Evolutionary conservation across 345 rosid species (phyloP).

Genomic region (Xanthoceras sorbifolium): DNA sequence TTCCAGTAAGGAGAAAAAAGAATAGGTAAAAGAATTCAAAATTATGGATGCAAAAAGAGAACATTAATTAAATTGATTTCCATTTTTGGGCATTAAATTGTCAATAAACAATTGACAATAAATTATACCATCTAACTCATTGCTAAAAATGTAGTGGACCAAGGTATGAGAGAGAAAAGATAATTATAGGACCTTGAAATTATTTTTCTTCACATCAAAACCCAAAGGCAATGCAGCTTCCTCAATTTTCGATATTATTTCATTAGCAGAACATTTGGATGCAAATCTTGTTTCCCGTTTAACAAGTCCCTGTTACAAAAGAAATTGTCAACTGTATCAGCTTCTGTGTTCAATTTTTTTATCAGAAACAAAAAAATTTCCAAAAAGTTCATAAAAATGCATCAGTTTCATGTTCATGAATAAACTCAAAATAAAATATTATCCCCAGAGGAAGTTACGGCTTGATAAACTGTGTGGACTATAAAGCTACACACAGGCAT

Average conservation of each 20-base stretch:
- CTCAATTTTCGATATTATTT: slow-evolving; percentile 90
- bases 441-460: neutral
- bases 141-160: neutral
- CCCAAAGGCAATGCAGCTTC: slow-evolving; percentile 86
- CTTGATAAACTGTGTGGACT: slow-evolving; percentile 1
- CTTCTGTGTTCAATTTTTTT: neutral
- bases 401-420: slow-evolving; percentile 15
- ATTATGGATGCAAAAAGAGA: neutral
- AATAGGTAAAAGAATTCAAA: neutral
- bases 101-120: neutral
- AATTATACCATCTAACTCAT: slow-evolving; percentile 2
- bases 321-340: slow-evolving; percentile 18
- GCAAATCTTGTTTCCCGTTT: slow-evolving; percentile 93
- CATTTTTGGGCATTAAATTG: neutral
- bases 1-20: neutral
- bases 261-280: slow-evolving; percentile 80
- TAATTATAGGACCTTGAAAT: slow-evolving; percentile 65
- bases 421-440: slow-evolving; percentile 1
- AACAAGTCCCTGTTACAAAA: slow-evolving; percentile 71
- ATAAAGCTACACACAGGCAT: neutral
- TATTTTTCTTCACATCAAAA: slow-evolving; percentile 90
- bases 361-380: neutral
- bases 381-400: neutral
- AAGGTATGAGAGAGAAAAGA: neutral
- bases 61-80: neutral